Evolutionary conservation across 768 basidiomycete genomes (phyloP), one percentile per base, ranked within the genome.

Genomic region (Suillus occidentalis): DNA sequence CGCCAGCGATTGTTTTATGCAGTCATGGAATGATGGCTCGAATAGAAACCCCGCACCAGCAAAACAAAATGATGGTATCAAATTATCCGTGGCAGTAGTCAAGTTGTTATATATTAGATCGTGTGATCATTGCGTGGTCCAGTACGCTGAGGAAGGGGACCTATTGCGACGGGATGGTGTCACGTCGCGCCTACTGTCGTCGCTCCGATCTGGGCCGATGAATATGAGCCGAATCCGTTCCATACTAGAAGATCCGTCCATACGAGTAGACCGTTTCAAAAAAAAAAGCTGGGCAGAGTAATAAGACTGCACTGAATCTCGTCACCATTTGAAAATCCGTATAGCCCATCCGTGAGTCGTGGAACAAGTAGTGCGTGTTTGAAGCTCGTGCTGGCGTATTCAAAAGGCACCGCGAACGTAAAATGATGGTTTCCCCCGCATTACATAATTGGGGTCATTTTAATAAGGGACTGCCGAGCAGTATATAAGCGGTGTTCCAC

Each of bases 381-480:
- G n/a, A 47, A 47, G 22, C 7, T 9, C 20, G 36, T 58, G 57
- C 57, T 59, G 40, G 58, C 57, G 39, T 14, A 6, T 1, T 20
- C 16, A 40, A 58, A 40, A 28, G 37, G 5, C 20, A 1, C 57
- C 57, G 57, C 14, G 8, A 18, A 58, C 57, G 16, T 58, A 40
- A 59, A 42, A 20, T 25, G 22, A 37, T 42, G 39, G 25, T 25
- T 58, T 39, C 28, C 58, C 58, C 58, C 58, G 58, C 58, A 59
- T 59, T 59, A 59, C 58, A 28, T 59, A 59, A 59, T 20, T 59
- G 58, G 57, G 57, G 57, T 58, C 56, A 39, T n/a, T 34, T 20
- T 20, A 22, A 36, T 13, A 8, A 31, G 25, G 31, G 18, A 59
- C 28, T 20, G 58, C 58, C 58, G 58, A 59, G 40, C 39, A 7